Evolutionary conservation across 768 basidiomycete species (phyloP).

Genomic region (Agaricus sinodeliciosus): DNA sequence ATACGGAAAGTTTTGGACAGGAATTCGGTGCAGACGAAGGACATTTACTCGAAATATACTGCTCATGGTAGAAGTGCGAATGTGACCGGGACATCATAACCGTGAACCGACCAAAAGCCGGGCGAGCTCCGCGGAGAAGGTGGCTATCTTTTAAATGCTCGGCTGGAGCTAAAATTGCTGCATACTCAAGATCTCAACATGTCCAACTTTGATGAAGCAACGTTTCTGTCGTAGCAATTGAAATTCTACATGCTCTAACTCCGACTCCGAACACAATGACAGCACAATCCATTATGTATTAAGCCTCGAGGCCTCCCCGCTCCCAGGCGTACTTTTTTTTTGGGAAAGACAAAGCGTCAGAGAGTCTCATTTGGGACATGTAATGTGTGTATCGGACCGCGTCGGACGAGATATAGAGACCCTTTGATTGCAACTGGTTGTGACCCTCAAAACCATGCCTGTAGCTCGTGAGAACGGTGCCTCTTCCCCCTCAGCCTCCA

Average conservation of each 20-base stretch:
- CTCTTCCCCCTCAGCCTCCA: constrained; percentile 8
- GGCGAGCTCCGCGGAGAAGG: background rate
- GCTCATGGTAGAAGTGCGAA: background rate
- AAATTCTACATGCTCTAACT: background rate
- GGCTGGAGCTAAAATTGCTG: constrained; percentile 2
- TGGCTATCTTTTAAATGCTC: background rate
- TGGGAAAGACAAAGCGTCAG: background rate
- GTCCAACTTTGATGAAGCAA: background rate
- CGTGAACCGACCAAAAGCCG: background rate
- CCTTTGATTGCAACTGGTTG: constrained; percentile 8
- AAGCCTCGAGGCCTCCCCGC: background rate
- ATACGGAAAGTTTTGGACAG: background rate
- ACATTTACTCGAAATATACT: constrained; percentile 6
- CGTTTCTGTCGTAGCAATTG: background rate
- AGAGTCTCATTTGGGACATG: background rate
- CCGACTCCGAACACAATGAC: background rate
- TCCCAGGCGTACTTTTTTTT: background rate
- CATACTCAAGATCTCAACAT: background rate
- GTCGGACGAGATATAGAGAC: constrained; percentile 8
- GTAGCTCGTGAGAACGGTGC: constrained; percentile 10
- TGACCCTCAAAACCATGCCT: constrained; percentile 6
- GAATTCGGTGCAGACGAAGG: background rate
- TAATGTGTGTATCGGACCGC: constrained; percentile 6
- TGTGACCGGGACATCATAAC: background rate
- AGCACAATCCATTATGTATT: background rate